Evolutionary conservation across 352 stramenopile species (phyloP), one percentile per base, ranked within the genome.

Genomic region (Phytophthora crassamura): DNA sequence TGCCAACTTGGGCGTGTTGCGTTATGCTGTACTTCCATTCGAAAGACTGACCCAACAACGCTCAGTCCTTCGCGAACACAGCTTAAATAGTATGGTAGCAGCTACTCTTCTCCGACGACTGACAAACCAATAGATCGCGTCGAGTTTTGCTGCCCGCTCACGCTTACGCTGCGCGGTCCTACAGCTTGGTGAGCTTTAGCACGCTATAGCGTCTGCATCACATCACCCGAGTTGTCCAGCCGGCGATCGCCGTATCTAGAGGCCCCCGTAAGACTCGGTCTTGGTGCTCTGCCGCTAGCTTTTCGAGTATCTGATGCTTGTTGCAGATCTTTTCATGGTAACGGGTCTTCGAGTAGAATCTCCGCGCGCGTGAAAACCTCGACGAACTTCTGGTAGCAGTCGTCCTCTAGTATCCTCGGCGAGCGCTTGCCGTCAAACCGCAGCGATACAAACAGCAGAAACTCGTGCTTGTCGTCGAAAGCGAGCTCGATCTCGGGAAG

Each of bases 401-500:
- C 83, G 4, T 78, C 69, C 49, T 90, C 82, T 30, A 71, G 48
- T 53, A 82, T 48, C 8, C 56, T 30, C 2, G 67, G 61, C 5
- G 75, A 72, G 16, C 22, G 48, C 57, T 88, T 88, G 12, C 72
- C 48, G 43, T 86, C 72, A 30, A 86, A 88, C 7, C 71, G 77
- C 39, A 92, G 50, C 33, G 74, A 60, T 59, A 84, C 84, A 34
- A 82, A 89, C 22, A 91, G 61, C 47, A 87, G 40, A 61, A 91
- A 89, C 10, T 50, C 65, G 59, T 90, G 80, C 57, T 78, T 83
- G 43, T 86, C 82, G 59, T 93, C 64, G 59, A 84, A 86, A 45
- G 64, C 53, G 12, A 95, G 59, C 45, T 97, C 89, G 22, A 99
- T 83, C 14, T 79, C 69, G 2, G 95, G 96, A 5, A 72, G 58